These are phyloP conservation scores for Colletotrichum simmondsii DNA, from an alignment of 2,329 filamentous ascomycete genomes.

Conservation along the genomic window DNA sequence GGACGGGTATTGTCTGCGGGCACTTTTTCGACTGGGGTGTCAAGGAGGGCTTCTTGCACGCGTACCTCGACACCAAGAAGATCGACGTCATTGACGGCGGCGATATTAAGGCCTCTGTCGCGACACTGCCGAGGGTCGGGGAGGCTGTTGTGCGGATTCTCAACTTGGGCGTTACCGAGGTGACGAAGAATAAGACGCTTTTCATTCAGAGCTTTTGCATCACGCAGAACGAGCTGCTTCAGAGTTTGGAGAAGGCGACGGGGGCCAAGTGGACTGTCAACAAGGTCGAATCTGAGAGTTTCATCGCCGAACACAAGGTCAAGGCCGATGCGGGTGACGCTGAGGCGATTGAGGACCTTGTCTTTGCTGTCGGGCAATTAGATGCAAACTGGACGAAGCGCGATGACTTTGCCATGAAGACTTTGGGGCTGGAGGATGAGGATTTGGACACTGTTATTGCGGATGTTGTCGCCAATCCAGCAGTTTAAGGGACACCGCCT, in stretches of 20 bases:
- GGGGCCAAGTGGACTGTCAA: slow-evolving; percentile 43
- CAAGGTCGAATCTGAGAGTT: slow-evolving; percentile 50
- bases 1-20: slow-evolving; percentile 51
- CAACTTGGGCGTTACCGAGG: slow-evolving; percentile 36
- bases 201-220: slow-evolving; percentile 54
- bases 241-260: slow-evolving; percentile 46
- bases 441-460: slow-evolving; percentile 54
- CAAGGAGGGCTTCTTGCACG: slow-evolving; percentile 47
- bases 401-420: slow-evolving; percentile 58
- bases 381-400: slow-evolving; percentile 60
- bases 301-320: slow-evolving; percentile 49
- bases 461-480: slow-evolving; percentile 42
- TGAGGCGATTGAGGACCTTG: slow-evolving; percentile 56
- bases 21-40: slow-evolving; percentile 57
- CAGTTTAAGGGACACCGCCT: background rate
- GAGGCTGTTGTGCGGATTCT: slow-evolving; percentile 48
- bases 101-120: slow-evolving; percentile 43
- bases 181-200: slow-evolving; percentile 46
- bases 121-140: slow-evolving; percentile 47
- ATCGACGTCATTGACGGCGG: slow-evolving; percentile 50
- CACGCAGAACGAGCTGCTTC: slow-evolving; percentile 47
- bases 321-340: slow-evolving; percentile 50
- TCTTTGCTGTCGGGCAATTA: slow-evolving; percentile 59
- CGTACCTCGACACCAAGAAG: slow-evolving; percentile 41
- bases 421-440: slow-evolving; percentile 58